These are phyloP conservation scores for Vigna reflexopilosa DNA, from an alignment of 306 rosid genomes.

Conservation along the genomic window DNA sequence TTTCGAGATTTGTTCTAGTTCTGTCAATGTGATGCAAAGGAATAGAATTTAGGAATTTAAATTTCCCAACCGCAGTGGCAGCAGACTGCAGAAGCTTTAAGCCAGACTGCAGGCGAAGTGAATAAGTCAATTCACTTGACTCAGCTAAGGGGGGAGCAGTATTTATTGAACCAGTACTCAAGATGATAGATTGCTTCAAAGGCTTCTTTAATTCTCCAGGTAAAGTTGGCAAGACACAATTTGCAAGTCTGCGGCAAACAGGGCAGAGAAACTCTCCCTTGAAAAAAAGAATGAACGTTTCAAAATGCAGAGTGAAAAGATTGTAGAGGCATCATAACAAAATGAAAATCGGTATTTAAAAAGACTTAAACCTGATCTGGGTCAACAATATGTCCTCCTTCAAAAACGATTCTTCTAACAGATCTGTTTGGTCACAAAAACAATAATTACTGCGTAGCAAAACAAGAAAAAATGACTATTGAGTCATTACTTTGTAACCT, in stretches of 20 bases:
- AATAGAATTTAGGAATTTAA: conserved; percentile 59
- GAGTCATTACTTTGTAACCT: conserved; percentile 3
- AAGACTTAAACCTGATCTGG: conserved; percentile 79
- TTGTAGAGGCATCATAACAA: conserved; percentile 23
- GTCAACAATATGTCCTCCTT: conserved; percentile 97
- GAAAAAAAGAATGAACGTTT: conserved; percentile 12
- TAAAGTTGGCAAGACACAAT: conserved; percentile 80
- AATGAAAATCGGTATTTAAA: not conserved
- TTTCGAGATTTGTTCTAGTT: conserved; percentile 64
- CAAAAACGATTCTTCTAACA: conserved; percentile 89
- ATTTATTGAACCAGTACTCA: conserved; percentile 49
- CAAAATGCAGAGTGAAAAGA: conserved; percentile 23
- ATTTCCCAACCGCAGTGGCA: conserved; percentile 66
- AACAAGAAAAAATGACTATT: not conserved
- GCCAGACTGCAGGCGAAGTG: conserved; percentile 67
- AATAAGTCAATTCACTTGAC: conserved; percentile 49
- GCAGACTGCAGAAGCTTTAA: conserved; percentile 74
- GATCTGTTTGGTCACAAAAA: conserved; percentile 58
- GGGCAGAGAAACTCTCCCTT: conserved; percentile 99
- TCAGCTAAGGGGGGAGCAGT: conserved; percentile 45
- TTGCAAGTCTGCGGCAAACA: conserved; percentile 94
- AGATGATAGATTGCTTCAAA: conserved; percentile 52
- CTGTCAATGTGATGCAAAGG: conserved; percentile 55
- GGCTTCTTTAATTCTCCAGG: conserved; percentile 63
- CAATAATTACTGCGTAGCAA: not conserved